Conservation (phyloP, 352 stramenopile species). For the Phytophthora crassamura region DNA sequence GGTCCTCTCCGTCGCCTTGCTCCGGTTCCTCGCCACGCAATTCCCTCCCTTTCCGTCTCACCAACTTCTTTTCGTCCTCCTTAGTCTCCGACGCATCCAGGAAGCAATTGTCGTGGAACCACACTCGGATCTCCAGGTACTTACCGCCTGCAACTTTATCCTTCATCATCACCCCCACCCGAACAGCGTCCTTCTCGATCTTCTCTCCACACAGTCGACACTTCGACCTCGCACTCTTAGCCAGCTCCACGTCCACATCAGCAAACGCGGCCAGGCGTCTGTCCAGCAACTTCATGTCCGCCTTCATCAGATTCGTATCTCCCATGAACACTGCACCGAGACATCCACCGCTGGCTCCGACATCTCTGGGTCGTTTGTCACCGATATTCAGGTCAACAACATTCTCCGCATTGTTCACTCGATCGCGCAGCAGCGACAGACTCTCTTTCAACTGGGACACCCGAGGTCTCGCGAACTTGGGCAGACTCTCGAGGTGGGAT, state of each 20-base stretch:
- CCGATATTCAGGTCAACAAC: constrained; percentile 19
- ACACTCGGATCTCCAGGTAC: constrained; percentile 57
- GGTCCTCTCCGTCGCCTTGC: constrained; percentile 10
- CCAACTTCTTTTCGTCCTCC: constrained; percentile 50
- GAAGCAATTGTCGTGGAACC: constrained; percentile 71
- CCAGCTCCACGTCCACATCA: constrained; percentile 61
- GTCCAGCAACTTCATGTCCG: constrained; percentile 72
- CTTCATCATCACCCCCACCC: constrained; percentile 63
- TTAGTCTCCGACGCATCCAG: constrained; percentile 28
- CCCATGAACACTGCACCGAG: constrained; percentile 80
- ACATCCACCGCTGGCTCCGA: constrained; percentile 30
- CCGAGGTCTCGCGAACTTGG: constrained; percentile 50
- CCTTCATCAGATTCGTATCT: constrained; percentile 71
- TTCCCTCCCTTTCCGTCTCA: constrained; percentile 23
- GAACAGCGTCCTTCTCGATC: constrained; percentile 56
- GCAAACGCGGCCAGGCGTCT: constrained; percentile 28
- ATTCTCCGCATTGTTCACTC: constrained; percentile 39
- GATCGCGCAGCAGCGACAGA: constrained; percentile 52
- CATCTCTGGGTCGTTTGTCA: constrained; percentile 1
- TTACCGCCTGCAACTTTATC: constrained; percentile 53
- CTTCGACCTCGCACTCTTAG: constrained; percentile 59
- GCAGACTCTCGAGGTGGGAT: constrained; percentile 77
- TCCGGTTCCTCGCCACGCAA: constrained; percentile 17
- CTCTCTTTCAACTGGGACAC: constrained; percentile 68
- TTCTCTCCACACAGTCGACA: constrained; percentile 54